phyloP scores from a whole-genome alignment of 2,329 filamentous ascomycete species.

The Cytospora piceicola region DNA sequence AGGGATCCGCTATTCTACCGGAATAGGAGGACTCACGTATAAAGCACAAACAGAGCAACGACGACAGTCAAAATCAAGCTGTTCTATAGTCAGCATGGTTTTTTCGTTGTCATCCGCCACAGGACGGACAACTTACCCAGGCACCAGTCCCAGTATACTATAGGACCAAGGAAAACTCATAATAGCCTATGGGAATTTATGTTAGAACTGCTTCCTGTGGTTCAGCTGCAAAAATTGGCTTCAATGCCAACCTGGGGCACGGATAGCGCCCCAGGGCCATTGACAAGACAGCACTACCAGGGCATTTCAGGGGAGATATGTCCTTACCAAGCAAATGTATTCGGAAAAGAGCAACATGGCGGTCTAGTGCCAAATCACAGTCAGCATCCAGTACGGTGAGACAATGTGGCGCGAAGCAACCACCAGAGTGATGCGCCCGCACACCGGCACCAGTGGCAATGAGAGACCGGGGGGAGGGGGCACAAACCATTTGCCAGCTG shows the following conservation, averaged over 20 bases:
- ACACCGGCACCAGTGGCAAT: neutral
- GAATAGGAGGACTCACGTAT: conserved; percentile 74
- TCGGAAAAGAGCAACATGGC: conserved; percentile 89
- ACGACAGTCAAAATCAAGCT: conserved; percentile 78
- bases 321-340: conserved; percentile 77
- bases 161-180: conserved; percentile 98
- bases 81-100: conserved; percentile 29
- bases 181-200: conserved; percentile 59
- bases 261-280: neutral
- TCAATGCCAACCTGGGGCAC: neutral
- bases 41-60: conserved; percentile 77
- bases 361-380: conserved; percentile 56
- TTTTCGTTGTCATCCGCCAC: neutral
- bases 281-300: neutral
- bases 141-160: conserved; percentile 82
- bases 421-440: neutral
- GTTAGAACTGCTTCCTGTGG: neutral
- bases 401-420: neutral
- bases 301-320: too few species aligned
- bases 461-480: conserved; percentile 20
- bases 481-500: conserved; percentile 81
- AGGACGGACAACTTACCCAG: conserved; percentile 53
- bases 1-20: conserved; percentile 39
- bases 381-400: conserved; percentile 9
- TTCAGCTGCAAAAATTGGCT: neutral